phyloP scores from a whole-genome alignment of 306 rosid genomes.

The Geum urbanum region DNA sequence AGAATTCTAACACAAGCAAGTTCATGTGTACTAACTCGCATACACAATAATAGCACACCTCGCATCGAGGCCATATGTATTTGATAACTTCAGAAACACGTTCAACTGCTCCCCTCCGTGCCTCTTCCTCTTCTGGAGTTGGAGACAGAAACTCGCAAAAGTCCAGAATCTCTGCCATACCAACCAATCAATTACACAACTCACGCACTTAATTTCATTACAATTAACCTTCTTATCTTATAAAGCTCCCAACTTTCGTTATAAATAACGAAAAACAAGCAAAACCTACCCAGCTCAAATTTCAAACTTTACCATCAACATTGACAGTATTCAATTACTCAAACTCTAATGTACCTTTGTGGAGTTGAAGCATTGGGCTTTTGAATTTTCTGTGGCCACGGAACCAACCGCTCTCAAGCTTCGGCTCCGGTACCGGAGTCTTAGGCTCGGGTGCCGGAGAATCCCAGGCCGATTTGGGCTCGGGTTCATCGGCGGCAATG shows the following conservation, averaged over 20 bases:
- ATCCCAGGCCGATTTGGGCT: slow-evolving; percentile 6
- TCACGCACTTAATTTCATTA: neutral
- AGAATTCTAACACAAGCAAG: neutral
- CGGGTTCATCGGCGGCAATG: slow-evolving; percentile 35
- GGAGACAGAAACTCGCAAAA: slow-evolving; percentile 91
- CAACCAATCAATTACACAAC: slow-evolving; percentile 5
- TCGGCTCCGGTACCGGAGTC: slow-evolving; percentile 50
- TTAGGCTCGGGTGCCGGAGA: slow-evolving; percentile 34
- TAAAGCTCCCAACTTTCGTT: neutral
- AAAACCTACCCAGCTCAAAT: slow-evolving; percentile 4
- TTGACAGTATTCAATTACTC: neutral
- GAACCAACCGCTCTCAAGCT: slow-evolving; percentile 81
- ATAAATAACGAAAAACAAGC: neutral
- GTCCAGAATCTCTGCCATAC: slow-evolving; percentile 70
- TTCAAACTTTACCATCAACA: neutral
- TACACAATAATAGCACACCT: slow-evolving; percentile 37
- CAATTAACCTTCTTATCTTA: neutral
- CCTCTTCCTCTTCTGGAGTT: slow-evolving; percentile 66
- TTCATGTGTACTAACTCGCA: neutral
- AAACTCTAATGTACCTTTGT: slow-evolving; percentile 46
- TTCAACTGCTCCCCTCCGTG: slow-evolving; percentile 59
- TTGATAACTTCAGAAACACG: slow-evolving; percentile 69
- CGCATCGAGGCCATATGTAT: slow-evolving; percentile 85
- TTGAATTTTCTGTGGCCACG: slow-evolving; percentile 61
- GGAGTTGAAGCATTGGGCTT: slow-evolving; percentile 95